These are phyloP conservation scores for Arthrobotrys sphaeroides DNA, from an alignment of 2,329 filamentous ascomycete genomes.

Conservation along the genomic window DNA sequence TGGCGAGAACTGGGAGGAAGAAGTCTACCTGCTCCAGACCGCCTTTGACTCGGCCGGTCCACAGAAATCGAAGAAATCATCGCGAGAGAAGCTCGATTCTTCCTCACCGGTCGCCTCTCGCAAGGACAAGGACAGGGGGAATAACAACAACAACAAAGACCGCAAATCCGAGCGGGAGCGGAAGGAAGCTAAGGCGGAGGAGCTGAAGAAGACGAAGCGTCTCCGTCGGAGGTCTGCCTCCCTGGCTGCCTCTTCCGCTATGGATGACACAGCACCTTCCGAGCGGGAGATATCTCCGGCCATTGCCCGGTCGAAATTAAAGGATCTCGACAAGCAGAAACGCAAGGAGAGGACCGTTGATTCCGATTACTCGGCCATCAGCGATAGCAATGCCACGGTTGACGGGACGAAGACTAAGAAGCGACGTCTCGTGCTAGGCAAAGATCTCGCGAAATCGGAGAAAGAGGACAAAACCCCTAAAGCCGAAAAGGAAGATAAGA, in stretches of 20 bases:
- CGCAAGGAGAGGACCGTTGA: constrained; percentile 52
- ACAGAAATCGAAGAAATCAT: constrained; percentile 36
- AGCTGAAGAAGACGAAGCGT: constrained; percentile 45
- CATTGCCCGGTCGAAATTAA: constrained; percentile 46
- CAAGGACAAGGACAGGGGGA: constrained; percentile 44
- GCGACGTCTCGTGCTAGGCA: constrained; percentile 57
- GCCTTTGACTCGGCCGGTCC: constrained; percentile 70
- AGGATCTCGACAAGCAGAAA: constrained; percentile 55
- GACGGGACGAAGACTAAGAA: constrained; percentile 55
- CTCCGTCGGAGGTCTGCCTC: constrained; percentile 45
- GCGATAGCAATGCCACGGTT: constrained; percentile 45
- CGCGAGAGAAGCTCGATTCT: constrained; percentile 25
- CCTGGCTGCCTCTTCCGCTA: constrained; percentile 33
- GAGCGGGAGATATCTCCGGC: constrained; percentile 47
- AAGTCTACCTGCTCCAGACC: constrained; percentile 80
- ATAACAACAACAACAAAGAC: constrained; percentile 36
- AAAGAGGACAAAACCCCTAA: constrained; percentile 16
- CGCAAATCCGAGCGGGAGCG: constrained; percentile 31
- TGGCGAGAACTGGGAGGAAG: constrained; percentile 89
- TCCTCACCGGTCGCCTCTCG: constrained; percentile 44
- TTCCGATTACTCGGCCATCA: constrained; percentile 55
- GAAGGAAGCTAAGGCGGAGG: constrained; percentile 31
- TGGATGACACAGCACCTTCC: constrained; percentile 49
- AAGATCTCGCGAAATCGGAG: constrained; percentile 52
- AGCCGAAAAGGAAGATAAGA: constrained; percentile 21